Evolutionary conservation across 2,329 filamentous ascomycete genomes (phyloP).

Genomic region (Leptographium lundbergii): DNA sequence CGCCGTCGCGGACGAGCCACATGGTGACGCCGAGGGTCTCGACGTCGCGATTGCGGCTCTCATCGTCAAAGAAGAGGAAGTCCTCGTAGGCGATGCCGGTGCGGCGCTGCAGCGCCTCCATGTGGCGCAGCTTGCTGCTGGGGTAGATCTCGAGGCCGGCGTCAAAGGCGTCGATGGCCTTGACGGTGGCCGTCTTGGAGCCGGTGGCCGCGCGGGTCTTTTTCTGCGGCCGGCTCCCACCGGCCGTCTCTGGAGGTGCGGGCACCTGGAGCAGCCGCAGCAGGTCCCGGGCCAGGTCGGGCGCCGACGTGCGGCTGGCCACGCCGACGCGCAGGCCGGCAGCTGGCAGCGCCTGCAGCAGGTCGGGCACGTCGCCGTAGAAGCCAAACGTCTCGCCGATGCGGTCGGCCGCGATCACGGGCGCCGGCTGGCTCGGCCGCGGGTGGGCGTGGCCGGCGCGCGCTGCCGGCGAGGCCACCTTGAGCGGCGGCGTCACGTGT

Average conservation of each 20-base stretch:
- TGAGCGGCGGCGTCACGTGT: conserved; percentile 66
- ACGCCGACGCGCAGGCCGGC: conserved; percentile 47
- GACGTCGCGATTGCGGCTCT: conserved; percentile 75
- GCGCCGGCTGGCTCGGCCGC: background rate
- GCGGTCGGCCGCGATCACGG: conserved; percentile 31
- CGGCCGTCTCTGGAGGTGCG: background rate
- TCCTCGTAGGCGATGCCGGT: conserved; percentile 64
- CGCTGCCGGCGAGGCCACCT: conserved; percentile 22
- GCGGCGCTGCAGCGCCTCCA: conserved; percentile 56
- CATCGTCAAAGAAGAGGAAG: conserved; percentile 95
- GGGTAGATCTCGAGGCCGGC: conserved; percentile 57
- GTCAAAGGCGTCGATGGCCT: conserved; percentile 46
- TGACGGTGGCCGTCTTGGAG: background rate
- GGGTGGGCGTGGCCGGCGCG: background rate
- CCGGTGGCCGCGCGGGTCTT: conserved; percentile 7
- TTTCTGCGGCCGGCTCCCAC: background rate
- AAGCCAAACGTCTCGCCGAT: conserved; percentile 57
- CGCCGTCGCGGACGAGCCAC: conserved; percentile 67
- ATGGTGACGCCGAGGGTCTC: conserved; percentile 70
- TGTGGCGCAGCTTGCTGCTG: conserved; percentile 74
- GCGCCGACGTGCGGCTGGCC: conserved; percentile 70
- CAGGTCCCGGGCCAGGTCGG: conserved; percentile 69
- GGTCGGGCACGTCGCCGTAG: conserved; percentile 55
- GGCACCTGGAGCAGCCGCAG: conserved; percentile 58
- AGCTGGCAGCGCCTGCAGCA: conserved; percentile 46